Percentiles rank a stretch among this genome's conserved stretches.
phyloP scores from a whole-genome alignment of 108 stramenopile species.

The Skeletonema tropicum region DNA sequence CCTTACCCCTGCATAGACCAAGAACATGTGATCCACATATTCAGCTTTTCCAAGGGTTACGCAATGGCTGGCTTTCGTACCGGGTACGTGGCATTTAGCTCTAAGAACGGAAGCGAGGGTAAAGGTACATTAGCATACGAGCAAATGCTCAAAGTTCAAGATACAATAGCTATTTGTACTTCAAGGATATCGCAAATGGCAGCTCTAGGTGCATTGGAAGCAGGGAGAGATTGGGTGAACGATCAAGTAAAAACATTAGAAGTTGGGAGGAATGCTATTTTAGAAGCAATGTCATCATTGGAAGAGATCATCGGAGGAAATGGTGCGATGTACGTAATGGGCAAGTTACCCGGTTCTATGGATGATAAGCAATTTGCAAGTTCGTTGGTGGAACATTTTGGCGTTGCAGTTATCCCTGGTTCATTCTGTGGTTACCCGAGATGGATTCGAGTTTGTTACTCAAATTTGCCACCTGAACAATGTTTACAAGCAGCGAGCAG shows the following conservation, averaged over 20 bases:
- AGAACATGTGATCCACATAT: conserved; percentile 86
- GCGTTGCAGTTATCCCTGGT: conserved; percentile 92
- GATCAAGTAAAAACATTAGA: conserved; percentile 72
- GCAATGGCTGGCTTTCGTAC: conserved; percentile 94
- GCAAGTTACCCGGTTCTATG: conserved; percentile 67
- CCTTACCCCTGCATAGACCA: conserved; percentile 60
- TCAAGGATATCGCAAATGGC: conserved; percentile 83
- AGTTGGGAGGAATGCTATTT: conserved; percentile 67
- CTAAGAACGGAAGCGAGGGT: conserved; percentile 34
- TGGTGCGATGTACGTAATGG: conserved; percentile 96
- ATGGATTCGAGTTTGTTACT: conserved; percentile 88
- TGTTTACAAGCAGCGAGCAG: conserved; percentile 69
- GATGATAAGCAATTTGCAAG: conserved; percentile 72
- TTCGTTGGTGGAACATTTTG: conserved; percentile 71
- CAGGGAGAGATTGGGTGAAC: conserved; percentile 76
- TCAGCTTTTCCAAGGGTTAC: conserved; percentile 88
- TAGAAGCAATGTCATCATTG: conserved; percentile 64
- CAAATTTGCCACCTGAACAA: conserved; percentile 70
- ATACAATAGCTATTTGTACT: conserved; percentile 93
- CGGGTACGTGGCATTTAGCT: conserved; percentile 78
- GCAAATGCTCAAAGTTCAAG: conserved; percentile 77
- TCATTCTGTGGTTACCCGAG: conserved; percentile 84
- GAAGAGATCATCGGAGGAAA: conserved; percentile 71
- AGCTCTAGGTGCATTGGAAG: conserved; percentile 84
- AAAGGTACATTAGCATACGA: conserved; percentile 53